Evolutionary conservation across 495 filamentous ascomycete genomes (phyloP), one percentile per base, ranked within the genome.

Genomic region (Trichoderma parareesei): DNA sequence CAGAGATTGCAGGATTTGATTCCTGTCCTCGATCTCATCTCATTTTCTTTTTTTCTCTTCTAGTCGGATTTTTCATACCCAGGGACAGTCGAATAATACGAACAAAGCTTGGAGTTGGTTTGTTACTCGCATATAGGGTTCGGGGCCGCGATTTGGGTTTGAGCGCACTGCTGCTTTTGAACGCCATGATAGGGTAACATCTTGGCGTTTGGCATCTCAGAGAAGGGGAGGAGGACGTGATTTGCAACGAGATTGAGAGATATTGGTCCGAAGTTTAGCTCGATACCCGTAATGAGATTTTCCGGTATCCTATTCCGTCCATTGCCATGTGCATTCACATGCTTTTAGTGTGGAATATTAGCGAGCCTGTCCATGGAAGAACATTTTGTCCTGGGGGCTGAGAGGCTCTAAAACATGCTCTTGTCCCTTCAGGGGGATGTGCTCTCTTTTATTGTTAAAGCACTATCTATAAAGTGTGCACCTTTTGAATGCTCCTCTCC

Each of bases 41-140:
- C 49, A 10, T n/a, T 42, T 37, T 61, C 44, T 62, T 64, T 61
- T 55, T 61, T 20, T 6, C 13, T 42, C 41, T 27, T 2, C 27
- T 27, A 27, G 27, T 27, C 27, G 27, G 37, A 16, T 59, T 60
- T 60, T 53, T 43, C 49, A 42, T 60, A 62, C 33, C 42, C 49
- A 27, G 59, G 43, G 16, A 20, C 42, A 40, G 27, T 14, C 53
- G 37, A 57, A 35, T 57, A 57, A 57, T 37, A 27, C 53, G 33
- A 57, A 57, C 53, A 57, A 57, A 57, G 53, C 53, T 57, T 37
- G 53, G 53, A 57, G 53, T 57, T 57, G 20, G 20, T 11, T 33
- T 37, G 20, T 57, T 57, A 48, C 5, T 35, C 33, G 35, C 53
- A 57, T 37, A 57, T 57, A 10, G 53, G 53, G 53, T 57, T 57